phyloP scores from a whole-genome alignment of 2,329 filamentous ascomycete species.

The Cryphonectria parasitica region DNA sequence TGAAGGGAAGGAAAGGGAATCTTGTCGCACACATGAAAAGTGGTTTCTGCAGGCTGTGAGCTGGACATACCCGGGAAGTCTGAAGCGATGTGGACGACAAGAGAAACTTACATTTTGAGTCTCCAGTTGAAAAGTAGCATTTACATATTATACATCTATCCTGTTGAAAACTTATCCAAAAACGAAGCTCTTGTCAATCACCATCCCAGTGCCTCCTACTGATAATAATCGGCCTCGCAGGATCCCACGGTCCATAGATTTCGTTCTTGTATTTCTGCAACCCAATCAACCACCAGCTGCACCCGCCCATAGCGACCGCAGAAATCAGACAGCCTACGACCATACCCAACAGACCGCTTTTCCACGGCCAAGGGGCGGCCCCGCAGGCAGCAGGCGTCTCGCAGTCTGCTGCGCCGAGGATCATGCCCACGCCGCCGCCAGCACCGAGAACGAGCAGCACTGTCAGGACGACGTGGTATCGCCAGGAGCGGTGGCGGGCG shows the following conservation, averaged over 20 bases:
- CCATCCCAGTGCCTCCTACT: conserved; percentile 63
- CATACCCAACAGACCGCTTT: conserved; percentile 69
- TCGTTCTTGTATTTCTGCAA: conserved; percentile 99
- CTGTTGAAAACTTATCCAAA: conserved; percentile 52
- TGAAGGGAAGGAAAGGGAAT: no score
- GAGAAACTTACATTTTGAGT: neutral
- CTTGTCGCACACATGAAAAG: no score
- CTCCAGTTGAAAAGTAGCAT: neutral
- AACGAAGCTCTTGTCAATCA: conserved; percentile 78
- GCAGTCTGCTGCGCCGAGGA: conserved; percentile 48
- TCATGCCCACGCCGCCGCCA: conserved; percentile 74
- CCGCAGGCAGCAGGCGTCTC: conserved; percentile 35
- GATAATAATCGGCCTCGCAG: conserved; percentile 84
- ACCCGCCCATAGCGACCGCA: conserved; percentile 83
- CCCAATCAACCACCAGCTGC: conserved; percentile 97
- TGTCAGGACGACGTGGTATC: conserved; percentile 78
- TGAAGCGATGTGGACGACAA: no score
- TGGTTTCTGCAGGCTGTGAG: no score
- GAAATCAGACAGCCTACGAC: conserved; percentile 75
- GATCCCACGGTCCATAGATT: conserved; percentile 97
- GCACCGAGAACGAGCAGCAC: conserved; percentile 77
- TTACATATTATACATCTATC: neutral
- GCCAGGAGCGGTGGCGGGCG: conserved; percentile 79
- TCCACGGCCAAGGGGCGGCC: conserved; percentile 53
- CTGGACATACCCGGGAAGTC: no score